Evolutionary conservation across 2,329 filamentous ascomycete genomes (phyloP).

Genomic region (Penicillium sp.): DNA sequence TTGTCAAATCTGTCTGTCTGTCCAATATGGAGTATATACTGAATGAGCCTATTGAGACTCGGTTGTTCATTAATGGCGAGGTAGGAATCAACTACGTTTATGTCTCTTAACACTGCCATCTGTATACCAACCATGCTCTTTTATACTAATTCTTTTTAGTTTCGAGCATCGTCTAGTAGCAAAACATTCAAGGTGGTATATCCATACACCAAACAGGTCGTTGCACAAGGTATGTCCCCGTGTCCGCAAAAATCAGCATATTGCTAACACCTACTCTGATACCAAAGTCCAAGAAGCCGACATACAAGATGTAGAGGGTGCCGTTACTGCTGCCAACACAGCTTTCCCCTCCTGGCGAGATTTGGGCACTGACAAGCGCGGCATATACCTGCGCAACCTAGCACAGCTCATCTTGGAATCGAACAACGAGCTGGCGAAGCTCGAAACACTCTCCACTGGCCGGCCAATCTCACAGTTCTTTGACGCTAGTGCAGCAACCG

Average conservation of each 20-base stretch:
- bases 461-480: slow-evolving; percentile 31
- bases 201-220: slow-evolving; percentile 29
- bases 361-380: slow-evolving; percentile 33
- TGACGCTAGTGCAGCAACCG: slow-evolving; percentile 23
- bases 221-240: slow-evolving; percentile 27
- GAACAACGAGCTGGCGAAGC: slow-evolving; percentile 30
- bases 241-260: neutral
- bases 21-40: slow-evolving; percentile 12
- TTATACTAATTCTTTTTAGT: slow-evolving; percentile 13
- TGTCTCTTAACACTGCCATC: no score
- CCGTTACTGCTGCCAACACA: slow-evolving; percentile 38
- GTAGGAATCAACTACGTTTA: slow-evolving; percentile 11
- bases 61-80: slow-evolving; percentile 36
- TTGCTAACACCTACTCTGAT: neutral
- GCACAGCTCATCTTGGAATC: slow-evolving; percentile 31
- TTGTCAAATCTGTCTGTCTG: neutral
- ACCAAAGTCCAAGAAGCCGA: slow-evolving; percentile 33
- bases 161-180: slow-evolving; percentile 27
- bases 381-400: slow-evolving; percentile 34
- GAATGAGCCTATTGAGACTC: slow-evolving; percentile 29
- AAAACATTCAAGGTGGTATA: slow-evolving; percentile 33
- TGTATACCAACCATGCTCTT: neutral
- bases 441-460: slow-evolving; percentile 40
- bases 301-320: slow-evolving; percentile 34
- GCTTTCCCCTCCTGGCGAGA: slow-evolving; percentile 41